These are phyloP conservation scores for Boletales sp. DNA, from an alignment of 768 basidiomycete species.

Conservation along the genomic window DNA sequence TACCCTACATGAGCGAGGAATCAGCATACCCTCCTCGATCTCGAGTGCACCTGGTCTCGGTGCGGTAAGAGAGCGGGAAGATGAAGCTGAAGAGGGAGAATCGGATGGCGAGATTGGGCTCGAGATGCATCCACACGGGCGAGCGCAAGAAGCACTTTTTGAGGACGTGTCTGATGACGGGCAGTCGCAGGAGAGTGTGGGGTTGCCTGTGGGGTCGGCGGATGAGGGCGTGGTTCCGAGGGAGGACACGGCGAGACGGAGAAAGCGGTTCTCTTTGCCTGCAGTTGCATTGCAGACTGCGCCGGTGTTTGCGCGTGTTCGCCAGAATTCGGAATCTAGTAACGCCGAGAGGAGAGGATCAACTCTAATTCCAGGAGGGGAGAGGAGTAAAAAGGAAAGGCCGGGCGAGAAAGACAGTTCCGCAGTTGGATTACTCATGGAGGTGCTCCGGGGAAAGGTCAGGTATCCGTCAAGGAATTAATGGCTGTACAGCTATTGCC, in stretches of 20 bases:
- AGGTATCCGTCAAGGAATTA: constrained; percentile 20
- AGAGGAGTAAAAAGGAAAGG: constrained; percentile 20
- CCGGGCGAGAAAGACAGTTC: constrained; percentile 24
- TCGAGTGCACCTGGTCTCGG: constrained; percentile 26
- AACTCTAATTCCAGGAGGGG: constrained; percentile 52
- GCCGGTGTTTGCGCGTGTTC: constrained; percentile 60
- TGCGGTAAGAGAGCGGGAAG: constrained; percentile 19
- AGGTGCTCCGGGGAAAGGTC: constrained; percentile 25
- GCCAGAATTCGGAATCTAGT: constrained; percentile 16
- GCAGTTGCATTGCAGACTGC: constrained; percentile 75
- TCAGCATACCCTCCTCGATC: constrained; percentile 29
- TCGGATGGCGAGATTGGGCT: not conserved
- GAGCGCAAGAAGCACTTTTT: not conserved
- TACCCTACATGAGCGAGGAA: constrained; percentile 32
- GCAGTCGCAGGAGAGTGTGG: constrained; percentile 5
- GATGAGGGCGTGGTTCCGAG: constrained; percentile 24
- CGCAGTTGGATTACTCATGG: constrained; percentile 29
- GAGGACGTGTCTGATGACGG: not conserved
- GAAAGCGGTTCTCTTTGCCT: constrained; percentile 72
- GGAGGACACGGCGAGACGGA: constrained; percentile 61
- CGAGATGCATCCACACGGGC: constrained; percentile 1
- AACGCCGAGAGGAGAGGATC: constrained; percentile 42
- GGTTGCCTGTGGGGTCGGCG: not conserved
- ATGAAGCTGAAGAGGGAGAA: constrained; percentile 7
- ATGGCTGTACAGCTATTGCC: not conserved